Base-by-base conservation (phyloP, 2,329 filamentous ascomycete genomes). In the Gnomoniopsis sp. region DNA sequence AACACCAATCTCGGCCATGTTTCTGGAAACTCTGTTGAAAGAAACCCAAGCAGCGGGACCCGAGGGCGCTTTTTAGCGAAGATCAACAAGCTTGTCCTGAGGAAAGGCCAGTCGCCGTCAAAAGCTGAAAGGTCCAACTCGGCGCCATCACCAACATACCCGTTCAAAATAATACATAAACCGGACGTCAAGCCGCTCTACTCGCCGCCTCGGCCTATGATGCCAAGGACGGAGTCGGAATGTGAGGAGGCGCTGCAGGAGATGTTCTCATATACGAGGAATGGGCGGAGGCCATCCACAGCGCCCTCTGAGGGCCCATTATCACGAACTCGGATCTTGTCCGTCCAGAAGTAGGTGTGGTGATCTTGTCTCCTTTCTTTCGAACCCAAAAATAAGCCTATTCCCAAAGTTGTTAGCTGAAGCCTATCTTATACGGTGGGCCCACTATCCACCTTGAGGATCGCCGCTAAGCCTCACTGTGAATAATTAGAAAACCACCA, bases 211-310 rank as follows among this genome's bases (percentile, higher is more conserved):
- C 21, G 30, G 34, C 36, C 53, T 2, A 43, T 22, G 1, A 38
- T 53, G 21, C 60, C 60, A 22, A 49, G 53, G 10, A 62, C 57
- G n/a, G 58, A 59, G 6, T 22, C 36, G 6, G 57, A 62, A 41
- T 62, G 51, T 33, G 47, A 56, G 26, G 53, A 48, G 38, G 60
- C 60, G n/a, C 46, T 56, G 22, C 17, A 44, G 11, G 47, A 56
- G 22, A 50, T 56, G 53, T 56, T 44, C 17, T 46, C 46, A 11
- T 48, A 33, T 7, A 36, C 53, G 23, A 56, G 17, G 47, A n/a
- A 11, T 19, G 41, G 0, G 26, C 33, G 19, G 53, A 14, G 14
- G 47, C 33, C 36, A n/a, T 36, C 14, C 46, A 56, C 22, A 6
- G 26, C 6, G 34, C 26, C 19, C 19, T 6, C n/a, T 2, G 21